Evolutionary conservation across 441 rosid genomes (phyloP).

Genomic region (Capsella rubella): DNA sequence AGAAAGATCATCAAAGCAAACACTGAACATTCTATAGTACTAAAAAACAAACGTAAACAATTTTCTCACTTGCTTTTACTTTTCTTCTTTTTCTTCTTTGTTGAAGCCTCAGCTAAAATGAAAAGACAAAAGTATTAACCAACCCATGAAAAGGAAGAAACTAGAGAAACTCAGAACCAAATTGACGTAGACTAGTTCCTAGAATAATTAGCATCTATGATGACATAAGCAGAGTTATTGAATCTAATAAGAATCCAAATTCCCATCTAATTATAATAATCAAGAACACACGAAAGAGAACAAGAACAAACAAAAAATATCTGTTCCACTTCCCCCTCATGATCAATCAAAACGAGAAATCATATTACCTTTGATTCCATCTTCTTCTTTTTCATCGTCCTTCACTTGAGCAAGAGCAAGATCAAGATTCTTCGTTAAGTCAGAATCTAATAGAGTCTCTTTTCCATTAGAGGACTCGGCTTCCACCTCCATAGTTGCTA

Average conservation of each 20-base stretch:
- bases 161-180: constrained; percentile 16
- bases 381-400: constrained; percentile 54
- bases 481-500: constrained; percentile 44
- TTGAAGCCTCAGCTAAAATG: constrained; percentile 63
- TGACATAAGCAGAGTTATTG: neutral
- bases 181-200: constrained; percentile 10
- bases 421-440: constrained; percentile 36
- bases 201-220: constrained; percentile 7
- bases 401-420: constrained; percentile 39
- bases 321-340: neutral
- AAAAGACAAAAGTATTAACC: neutral
- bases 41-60: constrained; percentile 17
- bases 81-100: constrained; percentile 94
- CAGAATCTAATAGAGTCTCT: constrained; percentile 30
- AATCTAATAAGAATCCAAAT: too few relatives aligned
- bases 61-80: constrained; percentile 85
- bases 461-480: constrained; percentile 44
- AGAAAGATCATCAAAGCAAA: constrained; percentile 8
- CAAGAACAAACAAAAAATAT: too few relatives aligned
- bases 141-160: constrained; percentile 14
- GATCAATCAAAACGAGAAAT: neutral
- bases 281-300: neutral
- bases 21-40: neutral
- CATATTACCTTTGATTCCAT: constrained; percentile 61
- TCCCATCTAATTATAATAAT: constrained; percentile 1